Percentiles rank a stretch among this genome's conserved stretches.
phyloP scores from a whole-genome alignment of 2,329 filamentous ascomycete genomes.

The Sphaceloma murrayae region DNA sequence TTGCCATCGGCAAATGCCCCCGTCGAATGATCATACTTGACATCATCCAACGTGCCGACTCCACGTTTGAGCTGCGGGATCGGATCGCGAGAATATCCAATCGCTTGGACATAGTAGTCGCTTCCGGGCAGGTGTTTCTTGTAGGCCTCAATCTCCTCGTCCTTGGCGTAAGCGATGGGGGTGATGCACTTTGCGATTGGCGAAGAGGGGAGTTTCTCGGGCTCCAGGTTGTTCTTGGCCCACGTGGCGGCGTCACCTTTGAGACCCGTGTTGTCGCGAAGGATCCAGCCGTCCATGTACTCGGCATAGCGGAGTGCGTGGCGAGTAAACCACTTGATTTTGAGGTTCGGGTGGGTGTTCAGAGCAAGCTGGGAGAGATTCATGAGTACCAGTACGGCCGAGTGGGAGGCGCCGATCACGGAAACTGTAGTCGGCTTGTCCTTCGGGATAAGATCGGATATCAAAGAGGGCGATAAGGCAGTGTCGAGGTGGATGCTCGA shows the following conservation, averaged over 20 bases:
- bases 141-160: constrained; percentile 42
- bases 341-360: constrained; percentile 44
- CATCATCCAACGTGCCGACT: constrained; percentile 24
- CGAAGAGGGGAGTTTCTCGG: constrained; percentile 37
- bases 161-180: constrained; percentile 35
- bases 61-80: constrained; percentile 39
- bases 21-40: constrained; percentile 39
- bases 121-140: constrained; percentile 40
- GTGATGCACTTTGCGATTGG: constrained; percentile 36
- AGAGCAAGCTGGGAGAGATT: constrained; percentile 49
- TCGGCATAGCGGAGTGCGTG: constrained; percentile 52
- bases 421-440: constrained; percentile 38
- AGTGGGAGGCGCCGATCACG: constrained; percentile 54
- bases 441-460: constrained; percentile 35
- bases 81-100: constrained; percentile 46
- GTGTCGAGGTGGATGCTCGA: constrained; percentile 45
- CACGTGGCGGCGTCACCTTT: constrained; percentile 53
- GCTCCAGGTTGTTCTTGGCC: constrained; percentile 50
- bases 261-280: constrained; percentile 55
- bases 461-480: constrained; percentile 45
- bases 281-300: constrained; percentile 53
- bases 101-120: constrained; percentile 48
- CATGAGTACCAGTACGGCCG: constrained; percentile 52
- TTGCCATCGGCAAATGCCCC: constrained; percentile 27
- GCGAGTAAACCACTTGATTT: constrained; percentile 54